Evolutionary conservation across 177 flowering plant genomes (phyloP).

Genomic region (Vitis hybrid): DNA sequence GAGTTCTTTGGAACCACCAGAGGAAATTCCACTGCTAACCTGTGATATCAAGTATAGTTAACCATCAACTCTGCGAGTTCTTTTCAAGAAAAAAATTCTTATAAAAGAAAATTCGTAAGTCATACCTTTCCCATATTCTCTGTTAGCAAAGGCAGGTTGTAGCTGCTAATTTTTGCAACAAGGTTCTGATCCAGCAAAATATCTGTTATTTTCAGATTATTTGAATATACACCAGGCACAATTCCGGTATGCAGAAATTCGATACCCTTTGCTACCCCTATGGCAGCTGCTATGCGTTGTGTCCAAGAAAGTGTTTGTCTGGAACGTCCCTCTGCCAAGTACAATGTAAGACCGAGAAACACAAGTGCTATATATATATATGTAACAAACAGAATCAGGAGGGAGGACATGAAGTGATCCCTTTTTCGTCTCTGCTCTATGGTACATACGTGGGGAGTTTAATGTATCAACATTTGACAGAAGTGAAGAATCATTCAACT

Average conservation of each 20-base stretch:
- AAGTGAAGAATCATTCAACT: too few relatives aligned
- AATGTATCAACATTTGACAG: too few relatives aligned
- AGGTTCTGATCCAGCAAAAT: conserved; percentile 78
- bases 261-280: conserved; percentile 86
- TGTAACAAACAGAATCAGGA: not conserved
- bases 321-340: conserved; percentile 38
- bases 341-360: conserved; percentile 7
- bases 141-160: conserved; percentile 72
- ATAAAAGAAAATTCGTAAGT: not conserved
- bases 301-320: conserved; percentile 63
- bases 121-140: conserved; percentile 56
- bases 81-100: conserved; percentile 4
- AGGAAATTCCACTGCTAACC: conserved; percentile 36
- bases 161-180: conserved; percentile 80
- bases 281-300: conserved; percentile 81
- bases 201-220: conserved; percentile 74
- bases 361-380: not conserved
- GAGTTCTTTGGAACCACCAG: conserved; percentile 38
- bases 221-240: conserved; percentile 75
- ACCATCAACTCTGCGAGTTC: not conserved
- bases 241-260: conserved; percentile 89
- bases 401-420: not conserved
- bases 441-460: too few relatives aligned
- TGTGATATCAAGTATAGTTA: conserved; percentile 23
- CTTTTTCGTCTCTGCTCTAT: too few relatives aligned